Conservation (phyloP, 257 asterid genomes). For the Plantago ovata region DNA sequence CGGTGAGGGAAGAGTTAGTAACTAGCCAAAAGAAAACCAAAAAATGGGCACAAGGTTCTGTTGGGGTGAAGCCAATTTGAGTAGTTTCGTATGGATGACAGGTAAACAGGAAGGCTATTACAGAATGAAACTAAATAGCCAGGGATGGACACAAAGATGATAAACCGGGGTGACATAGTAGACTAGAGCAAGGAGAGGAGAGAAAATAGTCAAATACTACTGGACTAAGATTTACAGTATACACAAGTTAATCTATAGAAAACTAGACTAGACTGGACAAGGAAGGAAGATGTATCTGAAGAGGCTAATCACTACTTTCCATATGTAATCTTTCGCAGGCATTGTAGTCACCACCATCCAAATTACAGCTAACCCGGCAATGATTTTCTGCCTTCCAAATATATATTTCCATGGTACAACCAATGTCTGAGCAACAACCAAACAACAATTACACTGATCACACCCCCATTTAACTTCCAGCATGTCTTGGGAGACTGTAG, state of each 20-base stretch:
- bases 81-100: slow-evolving; percentile 12
- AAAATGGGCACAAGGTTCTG: slow-evolving; percentile 3
- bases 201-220: slow-evolving; percentile 13
- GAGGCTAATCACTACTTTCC: slow-evolving; percentile 17
- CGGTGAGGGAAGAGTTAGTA: slow-evolving; percentile 39
- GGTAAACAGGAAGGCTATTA: neutral
- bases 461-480: neutral
- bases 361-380: slow-evolving; percentile 9
- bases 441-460: slow-evolving; percentile 10
- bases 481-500: slow-evolving; percentile 28
- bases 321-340: slow-evolving; percentile 18
- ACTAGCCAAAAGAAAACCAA: slow-evolving; percentile 24
- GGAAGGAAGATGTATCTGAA: slow-evolving; percentile 15
- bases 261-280: slow-evolving; percentile 11
- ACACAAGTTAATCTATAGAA: slow-evolving; percentile 33
- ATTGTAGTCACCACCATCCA: slow-evolving; percentile 19
- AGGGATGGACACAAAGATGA: slow-evolving; percentile 7
- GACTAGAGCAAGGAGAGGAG: slow-evolving; percentile 3
- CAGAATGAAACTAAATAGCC: neutral
- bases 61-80: slow-evolving; percentile 24
- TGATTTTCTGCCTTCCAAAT: slow-evolving; percentile 23
- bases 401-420: slow-evolving; percentile 13
- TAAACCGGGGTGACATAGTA: slow-evolving; percentile 19
- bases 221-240: slow-evolving; percentile 27
- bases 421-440: slow-evolving; percentile 21